Base-by-base conservation (phyloP, 495 filamentous ascomycete species). In the Lasiosphaeriaceae sp. region DNA sequence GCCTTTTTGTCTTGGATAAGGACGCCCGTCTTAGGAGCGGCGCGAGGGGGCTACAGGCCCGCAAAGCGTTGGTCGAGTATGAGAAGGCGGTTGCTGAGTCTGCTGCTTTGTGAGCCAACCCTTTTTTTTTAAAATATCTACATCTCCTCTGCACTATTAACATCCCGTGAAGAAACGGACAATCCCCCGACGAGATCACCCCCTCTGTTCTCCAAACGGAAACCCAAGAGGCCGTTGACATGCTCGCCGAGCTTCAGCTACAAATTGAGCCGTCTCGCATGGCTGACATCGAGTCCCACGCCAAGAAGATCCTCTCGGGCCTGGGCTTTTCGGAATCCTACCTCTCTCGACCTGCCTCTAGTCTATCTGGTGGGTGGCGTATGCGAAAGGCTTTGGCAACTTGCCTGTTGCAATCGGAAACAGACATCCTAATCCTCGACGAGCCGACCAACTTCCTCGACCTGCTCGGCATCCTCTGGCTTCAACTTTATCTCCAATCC, bases 381-480 rank as follows among this genome's bases (percentile, higher is more conserved):
- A 93, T 90, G 83, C 79, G 90, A 39, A 84, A 79, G 47, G 77
- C 83, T 55, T 77, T 93, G 7, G 88, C 88, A 2, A 77, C 79
- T 16, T 77, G 82, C 12, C 76, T 95, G 11, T 76, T 88, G 4
- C 84, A 89, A 61, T 31, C 26, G 26, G 76, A 83, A n/a, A 79
- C 86, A 0, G 88, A 92, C 60, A 83, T 93, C 48, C 78, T 93
- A 60, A 87, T 95, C 48, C 84, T 95, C 17, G 90, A 95, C 74
- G 90, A 95, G 63, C 90, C 90, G 3, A 93, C 90, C 50, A 93
- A 93, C 66, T 92, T 88, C 66, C 76, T 93, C 2, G 90, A 95
- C 65, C 78, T 95, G 0, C 77, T 89, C 0, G 86, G 86, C n/a
- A 87, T 93, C 21, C 80, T 93, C 24, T 95, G 90, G 90, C 79